Percentiles rank a stretch among this genome's conserved stretches.
Evolutionary conservation across 2,329 filamentous ascomycete genomes (phyloP).

Genomic region (Fusarium oligoseptatum): DNA sequence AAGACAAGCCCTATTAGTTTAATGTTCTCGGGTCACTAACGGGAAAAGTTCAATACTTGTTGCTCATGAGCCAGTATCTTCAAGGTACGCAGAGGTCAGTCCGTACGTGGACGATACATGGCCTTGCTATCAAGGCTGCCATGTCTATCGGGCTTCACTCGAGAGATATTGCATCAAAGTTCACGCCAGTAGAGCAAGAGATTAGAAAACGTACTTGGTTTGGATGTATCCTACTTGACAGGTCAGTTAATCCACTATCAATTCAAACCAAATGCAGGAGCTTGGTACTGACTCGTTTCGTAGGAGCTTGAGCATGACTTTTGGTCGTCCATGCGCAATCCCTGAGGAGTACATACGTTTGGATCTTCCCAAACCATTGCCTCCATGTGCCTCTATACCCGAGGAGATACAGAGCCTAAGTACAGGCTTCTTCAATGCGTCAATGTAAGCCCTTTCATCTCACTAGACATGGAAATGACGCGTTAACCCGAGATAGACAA

Average conservation of each 20-base stretch:
- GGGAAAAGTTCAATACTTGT: constrained; percentile 52
- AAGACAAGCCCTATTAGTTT: not conserved
- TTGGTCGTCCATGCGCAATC: not conserved
- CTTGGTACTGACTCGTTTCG: not conserved
- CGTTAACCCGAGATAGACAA: not conserved
- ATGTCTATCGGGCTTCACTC: constrained; percentile 10
- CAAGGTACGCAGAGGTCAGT: constrained; percentile 56
- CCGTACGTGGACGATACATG: constrained; percentile 1
- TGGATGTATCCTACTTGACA: not conserved
- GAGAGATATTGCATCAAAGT: constrained; percentile 4
- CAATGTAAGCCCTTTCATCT: not conserved
- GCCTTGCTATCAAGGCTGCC: not conserved
- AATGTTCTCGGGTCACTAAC: not conserved
- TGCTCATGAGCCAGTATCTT: constrained; percentile 58
- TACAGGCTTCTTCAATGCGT: not conserved
- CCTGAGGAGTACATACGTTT: not conserved
- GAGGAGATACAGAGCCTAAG: not conserved
- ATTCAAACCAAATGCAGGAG: too few species aligned
- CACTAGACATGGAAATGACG: not conserved
- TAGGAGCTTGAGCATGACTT: not conserved
- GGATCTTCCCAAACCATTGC: not conserved
- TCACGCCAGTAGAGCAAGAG: constrained; percentile 2
- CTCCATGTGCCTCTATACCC: not conserved
- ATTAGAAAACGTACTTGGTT: not conserved
- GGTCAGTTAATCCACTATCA: not conserved